Percentiles rank a stretch among this genome's conserved stretches.
Conservation (phyloP, 1,284 basidiomycete genomes). For the Cutaneotrichosporon cutaneum region DNA sequence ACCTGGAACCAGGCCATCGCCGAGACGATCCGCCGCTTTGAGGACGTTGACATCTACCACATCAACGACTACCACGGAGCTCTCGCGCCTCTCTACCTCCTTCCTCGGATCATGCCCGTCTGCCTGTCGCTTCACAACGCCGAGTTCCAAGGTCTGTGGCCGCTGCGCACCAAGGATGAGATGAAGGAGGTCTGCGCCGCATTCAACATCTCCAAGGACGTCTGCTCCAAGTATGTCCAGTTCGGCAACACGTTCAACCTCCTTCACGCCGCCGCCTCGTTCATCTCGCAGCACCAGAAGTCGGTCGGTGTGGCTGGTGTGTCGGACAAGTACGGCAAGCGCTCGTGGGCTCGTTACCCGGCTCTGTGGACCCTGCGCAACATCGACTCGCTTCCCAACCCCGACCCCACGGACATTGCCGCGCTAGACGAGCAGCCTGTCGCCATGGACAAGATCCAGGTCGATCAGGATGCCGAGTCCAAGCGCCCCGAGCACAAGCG, state of each 20-base stretch:
- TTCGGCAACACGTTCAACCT: constrained; percentile 96
- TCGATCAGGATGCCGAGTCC: constrained; percentile 78
- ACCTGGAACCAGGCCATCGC: constrained; percentile 96
- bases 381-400: constrained; percentile 89
- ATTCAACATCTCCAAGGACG: constrained; percentile 91
- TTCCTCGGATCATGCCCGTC: constrained; percentile 81
- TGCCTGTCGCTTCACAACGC: constrained; percentile 94
- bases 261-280: constrained; percentile 84
- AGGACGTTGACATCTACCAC: constrained; percentile 73
- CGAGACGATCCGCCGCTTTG: constrained; percentile 76
- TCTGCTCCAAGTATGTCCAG: constrained; percentile 91
- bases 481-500: constrained; percentile 83
- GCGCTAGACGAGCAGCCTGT: constrained; percentile 77
- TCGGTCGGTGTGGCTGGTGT: constrained; percentile 89
- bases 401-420: constrained; percentile 85
- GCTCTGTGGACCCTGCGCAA: constrained; percentile 91
- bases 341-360: constrained; percentile 90
- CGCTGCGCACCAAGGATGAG: constrained; percentile 88
- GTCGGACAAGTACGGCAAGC: constrained; percentile 90
- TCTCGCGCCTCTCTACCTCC: constrained; percentile 80
- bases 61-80: constrained; percentile 83
- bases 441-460: constrained; percentile 67
- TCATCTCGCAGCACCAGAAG: constrained; percentile 87
- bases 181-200: constrained; percentile 96
- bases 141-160: constrained; percentile 94